phyloP scores from a whole-genome alignment of 2,329 filamentous ascomycete genomes.

The Pestalotiopsis sp. region DNA sequence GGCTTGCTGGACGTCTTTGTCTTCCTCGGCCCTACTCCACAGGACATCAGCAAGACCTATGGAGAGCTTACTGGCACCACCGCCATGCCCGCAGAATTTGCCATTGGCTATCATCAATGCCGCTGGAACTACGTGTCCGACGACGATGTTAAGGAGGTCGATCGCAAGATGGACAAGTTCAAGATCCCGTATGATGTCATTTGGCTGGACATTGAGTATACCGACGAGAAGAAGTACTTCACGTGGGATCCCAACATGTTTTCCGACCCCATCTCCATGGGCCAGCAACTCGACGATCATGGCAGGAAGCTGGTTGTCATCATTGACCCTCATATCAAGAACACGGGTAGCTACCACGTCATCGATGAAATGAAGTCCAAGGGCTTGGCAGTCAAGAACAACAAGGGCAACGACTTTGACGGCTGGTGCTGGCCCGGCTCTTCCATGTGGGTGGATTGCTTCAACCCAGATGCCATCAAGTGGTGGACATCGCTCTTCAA shows the following conservation, averaged over 20 bases:
- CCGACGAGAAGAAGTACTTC: slow-evolving; percentile 96
- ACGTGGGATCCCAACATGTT: slow-evolving; percentile 94
- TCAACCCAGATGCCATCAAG: slow-evolving; percentile 85
- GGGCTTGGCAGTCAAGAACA: slow-evolving; percentile 83
- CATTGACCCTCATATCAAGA: slow-evolving; percentile 98
- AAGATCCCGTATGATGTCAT: slow-evolving; percentile 98
- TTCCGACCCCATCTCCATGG: slow-evolving; percentile 82
- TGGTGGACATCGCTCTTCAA: slow-evolving; percentile 94
- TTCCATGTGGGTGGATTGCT: slow-evolving; percentile 94
- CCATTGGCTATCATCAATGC: slow-evolving; percentile 94
- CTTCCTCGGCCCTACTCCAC: slow-evolving; percentile 85
- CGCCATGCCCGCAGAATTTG: slow-evolving; percentile 87
- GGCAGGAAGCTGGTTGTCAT: slow-evolving; percentile 91
- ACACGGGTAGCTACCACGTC: slow-evolving; percentile 75
- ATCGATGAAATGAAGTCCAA: slow-evolving; percentile 83
- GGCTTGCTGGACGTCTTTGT: slow-evolving; percentile 92
- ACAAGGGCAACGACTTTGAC: slow-evolving; percentile 86
- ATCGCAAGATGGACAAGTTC: slow-evolving; percentile 92
- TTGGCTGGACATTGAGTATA: slow-evolving; percentile 98
- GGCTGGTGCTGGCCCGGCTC: slow-evolving; percentile 99
- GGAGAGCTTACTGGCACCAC: slow-evolving; percentile 90
- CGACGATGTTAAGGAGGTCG: slow-evolving; percentile 95
- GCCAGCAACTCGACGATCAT: slow-evolving; percentile 80
- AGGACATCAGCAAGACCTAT: slow-evolving; percentile 80
- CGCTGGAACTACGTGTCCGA: slow-evolving; percentile 99